Evolutionary conservation across 2,329 filamentous ascomycete genomes (phyloP).

Genomic region (Stachybotrys elegans): DNA sequence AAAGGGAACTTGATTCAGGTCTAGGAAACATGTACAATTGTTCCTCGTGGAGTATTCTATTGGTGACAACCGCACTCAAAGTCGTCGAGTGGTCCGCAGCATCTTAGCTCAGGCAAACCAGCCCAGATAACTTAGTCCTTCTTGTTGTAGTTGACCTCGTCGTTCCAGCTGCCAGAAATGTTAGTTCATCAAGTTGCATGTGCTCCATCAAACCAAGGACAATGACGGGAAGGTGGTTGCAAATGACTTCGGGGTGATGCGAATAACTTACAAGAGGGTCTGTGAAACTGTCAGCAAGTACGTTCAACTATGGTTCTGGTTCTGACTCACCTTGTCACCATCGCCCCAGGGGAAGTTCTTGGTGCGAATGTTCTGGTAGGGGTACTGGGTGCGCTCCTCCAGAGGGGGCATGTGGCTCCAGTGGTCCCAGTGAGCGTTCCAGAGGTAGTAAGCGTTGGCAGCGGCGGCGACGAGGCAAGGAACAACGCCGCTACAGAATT

Average conservation of each 20-base stretch:
- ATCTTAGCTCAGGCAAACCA: too few species aligned
- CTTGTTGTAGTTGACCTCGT: constrained; percentile 94
- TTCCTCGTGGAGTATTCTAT: constrained; percentile 21
- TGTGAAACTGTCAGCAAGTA: constrained; percentile 26
- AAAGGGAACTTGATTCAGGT: constrained; percentile 19
- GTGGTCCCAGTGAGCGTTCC: constrained; percentile 97
- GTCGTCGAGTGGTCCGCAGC: too few species aligned
- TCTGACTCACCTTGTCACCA: constrained; percentile 74
- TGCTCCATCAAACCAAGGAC: too few species aligned
- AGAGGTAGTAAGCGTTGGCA: constrained; percentile 85
- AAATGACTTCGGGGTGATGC: not conserved
- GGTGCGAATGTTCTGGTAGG: constrained; percentile 95
- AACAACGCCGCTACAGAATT: constrained; percentile 58
- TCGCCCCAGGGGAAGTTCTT: constrained; percentile 96
- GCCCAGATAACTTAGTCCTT: constrained; percentile 64
- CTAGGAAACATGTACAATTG: constrained; percentile 27
- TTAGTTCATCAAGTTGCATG: constrained; percentile 11
- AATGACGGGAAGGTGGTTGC: too few species aligned
- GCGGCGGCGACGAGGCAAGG: constrained; percentile 67
- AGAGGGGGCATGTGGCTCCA: constrained; percentile 78
- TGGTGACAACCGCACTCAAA: too few species aligned
- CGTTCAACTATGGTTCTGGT: too few species aligned
- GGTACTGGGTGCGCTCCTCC: constrained; percentile 88
- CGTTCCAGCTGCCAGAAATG: constrained; percentile 72
- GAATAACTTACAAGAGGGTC: constrained; percentile 46